Evolutionary conservation across 352 stramenopile genomes (phyloP).

Genomic region (Pythium guiyangense): DNA sequence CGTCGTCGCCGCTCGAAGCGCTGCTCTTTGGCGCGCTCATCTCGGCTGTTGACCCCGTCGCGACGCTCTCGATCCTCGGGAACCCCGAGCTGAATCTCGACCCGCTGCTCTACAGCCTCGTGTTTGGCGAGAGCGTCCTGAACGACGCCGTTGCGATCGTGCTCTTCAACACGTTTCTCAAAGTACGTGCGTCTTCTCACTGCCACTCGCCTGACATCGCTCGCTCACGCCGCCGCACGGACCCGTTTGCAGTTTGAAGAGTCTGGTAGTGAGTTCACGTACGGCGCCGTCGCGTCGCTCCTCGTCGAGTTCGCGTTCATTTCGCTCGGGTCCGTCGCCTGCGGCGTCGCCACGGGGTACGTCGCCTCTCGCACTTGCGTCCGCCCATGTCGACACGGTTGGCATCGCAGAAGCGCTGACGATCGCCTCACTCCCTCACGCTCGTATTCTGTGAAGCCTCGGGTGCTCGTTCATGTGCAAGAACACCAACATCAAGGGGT

Average conservation of each 20-base stretch:
- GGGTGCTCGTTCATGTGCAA: conserved; percentile 77
- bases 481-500: conserved; percentile 76
- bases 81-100: conserved; percentile 90
- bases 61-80: conserved; percentile 95
- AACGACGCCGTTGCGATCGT: conserved; percentile 98
- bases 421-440: no score
- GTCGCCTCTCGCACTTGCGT: neutral
- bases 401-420: no score
- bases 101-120: conserved; percentile 86
- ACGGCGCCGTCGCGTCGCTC: conserved; percentile 46
- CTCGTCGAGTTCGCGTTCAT: conserved; percentile 77
- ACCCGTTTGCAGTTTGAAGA: conserved; percentile 74
- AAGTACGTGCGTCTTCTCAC: conserved; percentile 50
- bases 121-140: conserved; percentile 97
- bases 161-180: conserved; percentile 95
- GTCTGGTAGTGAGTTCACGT: conserved; percentile 70
- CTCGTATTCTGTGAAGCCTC: no score
- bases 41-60: conserved; percentile 94
- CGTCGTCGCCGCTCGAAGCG: conserved; percentile 90
- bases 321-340: conserved; percentile 72
- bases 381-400: no score
- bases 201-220: no score
- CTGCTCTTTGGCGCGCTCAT: conserved; percentile 96
- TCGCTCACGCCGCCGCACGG: no score
- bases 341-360: conserved; percentile 69